These are phyloP conservation scores for Akanthomyces dipterigenus DNA, from an alignment of 2,329 filamentous ascomycete genomes.

Conservation along the genomic window DNA sequence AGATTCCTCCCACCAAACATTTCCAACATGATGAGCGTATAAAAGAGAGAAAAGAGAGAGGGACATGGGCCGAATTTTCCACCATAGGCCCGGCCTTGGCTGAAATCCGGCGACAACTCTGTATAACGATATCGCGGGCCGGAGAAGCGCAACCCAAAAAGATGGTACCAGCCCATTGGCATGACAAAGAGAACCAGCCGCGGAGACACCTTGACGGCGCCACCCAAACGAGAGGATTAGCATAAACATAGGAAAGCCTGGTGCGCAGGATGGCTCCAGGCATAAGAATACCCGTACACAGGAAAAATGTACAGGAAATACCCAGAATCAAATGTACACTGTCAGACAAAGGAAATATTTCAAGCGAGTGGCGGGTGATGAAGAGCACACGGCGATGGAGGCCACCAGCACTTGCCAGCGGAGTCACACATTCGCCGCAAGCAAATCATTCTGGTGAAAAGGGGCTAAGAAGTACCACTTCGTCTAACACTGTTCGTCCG, in stretches of 20 bases:
- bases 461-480: neutral
- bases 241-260: neutral
- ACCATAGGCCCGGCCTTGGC: neutral
- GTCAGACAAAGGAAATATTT: neutral
- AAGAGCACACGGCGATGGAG: neutral
- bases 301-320: neutral
- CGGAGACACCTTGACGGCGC: neutral
- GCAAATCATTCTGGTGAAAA: neutral
- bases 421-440: neutral
- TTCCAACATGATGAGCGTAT: neutral
- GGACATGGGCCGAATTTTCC: neutral
- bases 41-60: neutral
- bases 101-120: neutral
- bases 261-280: neutral
- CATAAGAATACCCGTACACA: neutral
- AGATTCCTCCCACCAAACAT: neutral
- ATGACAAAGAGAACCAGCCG: neutral
- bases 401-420: neutral
- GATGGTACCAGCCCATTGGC: neutral
- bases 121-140: neutral
- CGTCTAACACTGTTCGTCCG: neutral
- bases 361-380: neutral
- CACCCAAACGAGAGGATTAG: neutral
- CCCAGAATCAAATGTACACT: neutral
- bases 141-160: neutral